These are phyloP conservation scores for Aspergillus sp. DNA, from an alignment of 2,329 filamentous ascomycete genomes.

Conservation along the genomic window DNA sequence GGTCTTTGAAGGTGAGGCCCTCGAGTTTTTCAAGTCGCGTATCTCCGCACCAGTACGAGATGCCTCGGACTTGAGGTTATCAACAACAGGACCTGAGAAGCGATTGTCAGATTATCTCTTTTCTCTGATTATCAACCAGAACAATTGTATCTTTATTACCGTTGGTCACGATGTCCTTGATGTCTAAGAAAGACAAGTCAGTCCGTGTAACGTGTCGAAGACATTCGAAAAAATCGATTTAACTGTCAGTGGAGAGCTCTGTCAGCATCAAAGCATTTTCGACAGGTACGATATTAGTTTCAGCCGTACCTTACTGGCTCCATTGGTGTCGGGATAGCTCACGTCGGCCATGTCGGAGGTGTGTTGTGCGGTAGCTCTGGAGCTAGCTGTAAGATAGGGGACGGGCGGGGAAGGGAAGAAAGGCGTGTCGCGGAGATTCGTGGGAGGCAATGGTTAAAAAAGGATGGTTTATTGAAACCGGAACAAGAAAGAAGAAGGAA, in stretches of 20 bases:
- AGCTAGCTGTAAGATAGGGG: neutral
- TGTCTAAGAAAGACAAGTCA: constrained; percentile 15
- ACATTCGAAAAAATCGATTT: neutral
- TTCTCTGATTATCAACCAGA: neutral
- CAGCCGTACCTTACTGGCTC: constrained; percentile 33
- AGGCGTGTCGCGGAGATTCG: constrained; percentile 5
- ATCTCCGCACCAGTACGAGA: constrained; percentile 55
- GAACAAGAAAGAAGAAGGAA: neutral
- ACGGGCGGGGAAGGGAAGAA: constrained; percentile 6
- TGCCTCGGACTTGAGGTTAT: constrained; percentile 53
- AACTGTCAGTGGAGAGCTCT: neutral
- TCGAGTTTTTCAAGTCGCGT: constrained; percentile 52
- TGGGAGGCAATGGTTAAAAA: neutral
- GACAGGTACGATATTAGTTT: neutral
- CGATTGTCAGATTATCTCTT: constrained; percentile 12
- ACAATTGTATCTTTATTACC: constrained; percentile 9
- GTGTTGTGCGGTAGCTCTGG: constrained; percentile 12
- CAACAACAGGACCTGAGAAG: constrained; percentile 48
- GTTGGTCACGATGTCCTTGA: constrained; percentile 21
- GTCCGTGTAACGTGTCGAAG: constrained; percentile 8
- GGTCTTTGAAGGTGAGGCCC: constrained; percentile 49
- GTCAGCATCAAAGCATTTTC: constrained; percentile 10
- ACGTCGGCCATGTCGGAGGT: constrained; percentile 31
- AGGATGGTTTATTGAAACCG: neutral
- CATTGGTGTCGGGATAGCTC: constrained; percentile 33